Evolutionary conservation across 306 rosid genomes (phyloP).

Genomic region (Cicer arietinum): DNA sequence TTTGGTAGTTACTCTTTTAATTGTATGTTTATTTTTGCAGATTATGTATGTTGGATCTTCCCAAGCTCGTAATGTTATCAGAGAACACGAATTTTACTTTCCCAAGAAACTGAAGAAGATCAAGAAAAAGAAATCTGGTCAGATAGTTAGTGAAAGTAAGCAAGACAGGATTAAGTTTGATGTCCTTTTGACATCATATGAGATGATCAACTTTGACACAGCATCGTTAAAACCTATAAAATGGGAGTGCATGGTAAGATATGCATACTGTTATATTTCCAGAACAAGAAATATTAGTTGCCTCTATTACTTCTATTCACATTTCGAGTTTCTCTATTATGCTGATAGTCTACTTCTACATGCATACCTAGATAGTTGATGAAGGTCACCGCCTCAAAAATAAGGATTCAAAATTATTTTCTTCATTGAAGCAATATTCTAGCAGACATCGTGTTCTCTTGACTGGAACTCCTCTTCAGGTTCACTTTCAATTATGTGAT

Average conservation of each 20-base stretch:
- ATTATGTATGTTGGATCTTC: slow-evolving; percentile 94
- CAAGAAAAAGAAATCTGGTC: slow-evolving; percentile 89
- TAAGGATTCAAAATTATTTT: slow-evolving; percentile 95
- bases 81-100: slow-evolving; percentile 91
- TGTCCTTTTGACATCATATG: slow-evolving; percentile 95
- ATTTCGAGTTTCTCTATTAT: slow-evolving; percentile 41
- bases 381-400: slow-evolving; percentile 99
- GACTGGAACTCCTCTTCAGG: slow-evolving; percentile 99
- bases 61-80: slow-evolving; percentile 85
- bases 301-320: slow-evolving; percentile 32
- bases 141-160: slow-evolving; percentile 73
- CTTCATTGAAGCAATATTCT: slow-evolving; percentile 84
- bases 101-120: slow-evolving; percentile 86
- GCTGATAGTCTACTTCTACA: slow-evolving; percentile 41
- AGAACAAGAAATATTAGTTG: slow-evolving; percentile 26
- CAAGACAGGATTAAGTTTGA: slow-evolving; percentile 97
- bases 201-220: slow-evolving; percentile 92
- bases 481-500: slow-evolving; percentile 48
- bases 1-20: slow-evolving; percentile 47
- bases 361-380: slow-evolving; percentile 77
- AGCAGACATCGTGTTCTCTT: slow-evolving; percentile 85
- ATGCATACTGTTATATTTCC: slow-evolving; percentile 14
- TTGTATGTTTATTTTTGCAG: slow-evolving; percentile 58
- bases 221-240: slow-evolving; percentile 77
- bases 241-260: slow-evolving; percentile 93